phyloP scores from a whole-genome alignment of 2,329 filamentous ascomycete species.

The Alternaria viburni region DNA sequence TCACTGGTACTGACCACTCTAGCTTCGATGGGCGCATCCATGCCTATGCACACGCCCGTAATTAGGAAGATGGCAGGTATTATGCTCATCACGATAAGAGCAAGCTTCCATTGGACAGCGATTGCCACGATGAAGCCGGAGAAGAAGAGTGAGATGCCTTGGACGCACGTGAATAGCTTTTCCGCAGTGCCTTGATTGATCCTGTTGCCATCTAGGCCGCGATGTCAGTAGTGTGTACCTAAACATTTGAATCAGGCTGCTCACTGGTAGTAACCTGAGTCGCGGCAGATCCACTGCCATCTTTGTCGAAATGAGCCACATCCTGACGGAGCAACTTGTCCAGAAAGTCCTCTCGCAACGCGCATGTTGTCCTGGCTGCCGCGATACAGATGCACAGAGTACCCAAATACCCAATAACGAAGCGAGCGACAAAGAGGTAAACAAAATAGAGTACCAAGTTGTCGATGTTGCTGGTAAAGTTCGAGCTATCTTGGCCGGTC shows the following conservation, averaged over 20 bases:
- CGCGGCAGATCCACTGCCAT: constrained; percentile 21
- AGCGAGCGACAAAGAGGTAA: constrained; percentile 25
- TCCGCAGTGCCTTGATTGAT: constrained; percentile 28
- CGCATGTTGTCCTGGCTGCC: constrained; percentile 52
- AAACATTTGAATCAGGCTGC: not conserved
- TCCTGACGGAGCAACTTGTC: constrained; percentile 51
- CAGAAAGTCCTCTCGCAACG: constrained; percentile 64
- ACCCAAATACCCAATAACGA: constrained; percentile 72
- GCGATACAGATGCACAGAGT: constrained; percentile 83
- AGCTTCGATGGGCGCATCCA: constrained; percentile 22
- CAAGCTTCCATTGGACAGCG: constrained; percentile 88
- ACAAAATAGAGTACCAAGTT: constrained; percentile 31
- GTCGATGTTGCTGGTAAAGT: constrained; percentile 13
- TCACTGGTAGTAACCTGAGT: constrained; percentile 21
- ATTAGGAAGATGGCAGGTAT: constrained; percentile 47
- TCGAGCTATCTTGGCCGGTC: constrained; percentile 5
- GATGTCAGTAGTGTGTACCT: not conserved
- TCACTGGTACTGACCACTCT: constrained; percentile 10
- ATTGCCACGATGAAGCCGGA: constrained; percentile 94
- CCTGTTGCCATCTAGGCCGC: constrained; percentile 12
- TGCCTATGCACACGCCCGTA: constrained; percentile 14
- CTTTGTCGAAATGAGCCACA: constrained; percentile 32
- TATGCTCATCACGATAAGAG: constrained; percentile 69
- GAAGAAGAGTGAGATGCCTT: constrained; percentile 60
- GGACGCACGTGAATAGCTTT: constrained; percentile 51